Conservation (phyloP, 2,329 filamentous ascomycete species). For the Epichloe uncinata region DNA sequence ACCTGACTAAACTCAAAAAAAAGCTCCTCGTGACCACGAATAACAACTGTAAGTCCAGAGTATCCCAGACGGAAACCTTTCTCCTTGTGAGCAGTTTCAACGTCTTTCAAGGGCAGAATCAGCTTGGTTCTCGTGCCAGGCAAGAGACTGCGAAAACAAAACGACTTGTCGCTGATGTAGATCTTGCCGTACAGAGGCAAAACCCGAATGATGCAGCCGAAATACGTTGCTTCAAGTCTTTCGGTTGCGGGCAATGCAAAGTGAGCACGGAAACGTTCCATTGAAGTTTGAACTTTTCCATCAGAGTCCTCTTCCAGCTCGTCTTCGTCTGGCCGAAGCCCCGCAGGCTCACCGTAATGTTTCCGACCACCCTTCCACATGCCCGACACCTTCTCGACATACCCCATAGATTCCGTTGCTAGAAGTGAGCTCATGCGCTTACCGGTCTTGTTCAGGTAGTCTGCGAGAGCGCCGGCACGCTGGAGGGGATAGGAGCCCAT, state of each 20-base stretch:
- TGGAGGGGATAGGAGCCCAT: conserved; percentile 68
- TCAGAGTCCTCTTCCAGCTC: conserved; percentile 44
- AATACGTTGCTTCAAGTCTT: conserved; percentile 77
- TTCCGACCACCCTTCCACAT: conserved; percentile 90
- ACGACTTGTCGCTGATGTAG: conserved; percentile 75
- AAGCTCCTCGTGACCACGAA: conserved; percentile 91
- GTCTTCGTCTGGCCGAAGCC: conserved; percentile 40
- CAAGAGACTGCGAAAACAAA: conserved; percentile 87
- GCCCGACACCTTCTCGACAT: conserved; percentile 90
- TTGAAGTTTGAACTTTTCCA: conserved; percentile 49
- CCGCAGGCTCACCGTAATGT: conserved; percentile 61
- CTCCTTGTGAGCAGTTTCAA: conserved; percentile 89
- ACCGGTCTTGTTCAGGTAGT: conserved; percentile 66
- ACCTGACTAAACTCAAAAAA: conserved; percentile 77
- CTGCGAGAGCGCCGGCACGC: conserved; percentile 66
- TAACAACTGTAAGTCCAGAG: conserved; percentile 80
- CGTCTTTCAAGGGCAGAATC: conserved; percentile 78
- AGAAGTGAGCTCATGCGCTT: conserved; percentile 71
- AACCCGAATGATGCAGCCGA: conserved; percentile 80
- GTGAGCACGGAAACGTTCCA: conserved; percentile 75
- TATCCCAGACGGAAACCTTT: conserved; percentile 90
- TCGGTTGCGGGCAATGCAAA: conserved; percentile 82
- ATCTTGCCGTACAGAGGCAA: conserved; percentile 92
- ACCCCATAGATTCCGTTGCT: conserved; percentile 87
- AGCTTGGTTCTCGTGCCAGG: conserved; percentile 86